Percentiles rank a stretch among this genome's conserved stretches.
phyloP scores from a whole-genome alignment of 2,329 filamentous ascomycete genomes.

The Conoideocrella luteorostrata region DNA sequence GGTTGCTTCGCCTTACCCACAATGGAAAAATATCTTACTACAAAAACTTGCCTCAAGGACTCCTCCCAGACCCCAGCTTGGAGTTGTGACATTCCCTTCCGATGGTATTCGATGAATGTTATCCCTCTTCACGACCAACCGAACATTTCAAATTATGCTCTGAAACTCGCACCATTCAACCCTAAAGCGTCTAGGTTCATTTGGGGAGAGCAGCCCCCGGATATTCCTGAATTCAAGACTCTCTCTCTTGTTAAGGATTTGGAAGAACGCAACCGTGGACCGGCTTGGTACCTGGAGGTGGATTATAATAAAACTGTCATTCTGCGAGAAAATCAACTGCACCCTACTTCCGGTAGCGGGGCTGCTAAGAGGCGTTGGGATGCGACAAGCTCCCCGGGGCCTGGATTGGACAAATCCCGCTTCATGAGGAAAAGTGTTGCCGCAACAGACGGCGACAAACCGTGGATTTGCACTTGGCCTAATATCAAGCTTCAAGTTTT shows the following conservation, averaged over 20 bases:
- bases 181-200: slow-evolving; percentile 34
- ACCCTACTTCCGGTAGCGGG: slow-evolving; percentile 12
- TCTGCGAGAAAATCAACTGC: slow-evolving; percentile 36
- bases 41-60: slow-evolving; percentile 52
- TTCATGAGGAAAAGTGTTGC: slow-evolving; percentile 17
- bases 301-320: slow-evolving; percentile 52
- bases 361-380: slow-evolving; percentile 22
- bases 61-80: slow-evolving; percentile 51
- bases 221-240: slow-evolving; percentile 28
- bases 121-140: slow-evolving; percentile 17
- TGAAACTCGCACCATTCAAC: slow-evolving; percentile 31
- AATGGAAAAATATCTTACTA: slow-evolving; percentile 40
- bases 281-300: slow-evolving; percentile 49
- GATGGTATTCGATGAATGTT: slow-evolving; percentile 39
- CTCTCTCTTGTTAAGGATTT: slow-evolving; percentile 47
- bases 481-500: slow-evolving; percentile 49
- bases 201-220: slow-evolving; percentile 50
- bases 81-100: slow-evolving; percentile 51
- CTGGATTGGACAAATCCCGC: slow-evolving; percentile 19
- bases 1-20: slow-evolving; percentile 53
- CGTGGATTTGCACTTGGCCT: slow-evolving; percentile 55
- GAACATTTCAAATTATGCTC: slow-evolving; percentile 32
- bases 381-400: slow-evolving; percentile 10
- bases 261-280: slow-evolving; percentile 39
- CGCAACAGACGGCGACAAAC: slow-evolving; percentile 41